These are phyloP conservation scores for Fistulinella cinereoalba DNA, from an alignment of 1,284 basidiomycete genomes.

Conservation along the genomic window DNA sequence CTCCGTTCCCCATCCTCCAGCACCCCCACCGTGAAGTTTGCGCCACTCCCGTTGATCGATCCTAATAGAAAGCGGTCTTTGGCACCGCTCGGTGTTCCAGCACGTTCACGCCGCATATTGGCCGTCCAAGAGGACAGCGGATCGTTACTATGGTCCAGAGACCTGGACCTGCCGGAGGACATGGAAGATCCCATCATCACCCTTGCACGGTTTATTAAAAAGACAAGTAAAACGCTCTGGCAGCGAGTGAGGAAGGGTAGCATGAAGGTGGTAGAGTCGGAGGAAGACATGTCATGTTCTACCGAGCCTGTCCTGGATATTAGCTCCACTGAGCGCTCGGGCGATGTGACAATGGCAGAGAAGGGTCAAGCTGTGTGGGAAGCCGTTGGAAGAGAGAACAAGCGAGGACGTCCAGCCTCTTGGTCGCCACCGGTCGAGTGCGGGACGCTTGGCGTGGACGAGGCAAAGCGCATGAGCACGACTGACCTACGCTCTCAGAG, in stretches of 20 bases:
- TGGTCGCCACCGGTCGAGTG: conserved; percentile 27
- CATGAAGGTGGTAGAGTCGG: conserved; percentile 14
- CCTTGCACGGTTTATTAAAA: conserved; percentile 49
- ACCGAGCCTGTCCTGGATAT: conserved; percentile 29
- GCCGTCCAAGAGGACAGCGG: conserved; percentile 14
- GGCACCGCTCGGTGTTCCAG: conserved; percentile 62
- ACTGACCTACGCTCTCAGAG: conserved; percentile 12
- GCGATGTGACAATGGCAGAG: conserved; percentile 4
- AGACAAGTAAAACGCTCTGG: conserved; percentile 43
- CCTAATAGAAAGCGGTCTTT: conserved; percentile 53
- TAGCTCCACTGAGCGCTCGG: conserved; percentile 4
- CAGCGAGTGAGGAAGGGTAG: conserved; percentile 30
- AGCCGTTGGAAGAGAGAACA: conserved; percentile 9
- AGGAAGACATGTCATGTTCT: conserved; percentile 5
- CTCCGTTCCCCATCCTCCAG: conserved; percentile 14
- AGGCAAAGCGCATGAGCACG: conserved; percentile 24
- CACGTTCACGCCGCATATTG: conserved; percentile 43
- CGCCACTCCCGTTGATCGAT: conserved; percentile 58
- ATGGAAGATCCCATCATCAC: conserved; percentile 44
- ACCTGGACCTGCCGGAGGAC: conserved; percentile 24
- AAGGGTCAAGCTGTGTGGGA: background rate
- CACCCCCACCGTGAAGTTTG: conserved; percentile 52
- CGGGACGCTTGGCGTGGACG: conserved; percentile 15
- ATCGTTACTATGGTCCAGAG: conserved; percentile 25
- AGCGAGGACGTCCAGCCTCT: conserved; percentile 17